Evolutionary conservation across 176 grass and related monocot species (phyloP), one percentile per base, ranked within the genome.

Genomic region (Rhynchospora pubera): DNA sequence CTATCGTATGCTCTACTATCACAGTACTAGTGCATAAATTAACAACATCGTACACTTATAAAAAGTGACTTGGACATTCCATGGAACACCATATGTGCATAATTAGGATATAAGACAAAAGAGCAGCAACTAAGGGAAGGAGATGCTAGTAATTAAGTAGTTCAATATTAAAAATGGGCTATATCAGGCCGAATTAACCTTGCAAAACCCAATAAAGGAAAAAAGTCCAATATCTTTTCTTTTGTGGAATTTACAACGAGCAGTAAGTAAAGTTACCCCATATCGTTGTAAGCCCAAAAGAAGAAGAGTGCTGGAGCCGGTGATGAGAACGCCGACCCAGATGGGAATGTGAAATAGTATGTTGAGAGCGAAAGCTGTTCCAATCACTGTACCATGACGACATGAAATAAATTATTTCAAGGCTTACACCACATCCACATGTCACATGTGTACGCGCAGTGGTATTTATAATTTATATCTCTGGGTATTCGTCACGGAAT

Each of bases 271-370:
- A 77, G 5, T 45, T 87, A 98, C 95, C 68, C 95, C 95, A 43
- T 93, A 98, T 90, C 21, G 92, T 64, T 98, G 95, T 5, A 98
- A 65, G 1, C 92, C 92, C 6, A 98, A 85, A 1, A 98, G 90
- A 5, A 98, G 73, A 0, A 98, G 92, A 32, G 95, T 94, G 68
- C 92, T 98, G 16, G 90, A 71, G 13, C 95, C 95, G 5, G 95
- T 94, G 74, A 98, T 98, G 14, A 98, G 95, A 65, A 98, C 95
- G 21, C 95, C 95, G 11, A 62, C 84, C 95, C 95, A 98, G 9
- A 98, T 24, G 0, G 95, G 95, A 26, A 98, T 98, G 67, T 83
- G 86, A 56, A 98, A 98, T 59, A 98, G 58, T 22, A 98, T 87
- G 62, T 98, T 91, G 71, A 98, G 87, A 58, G 92, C 90, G 47